Evolutionary conservation across 768 basidiomycete species (phyloP).

Genomic region (Tulasnella calospora): DNA sequence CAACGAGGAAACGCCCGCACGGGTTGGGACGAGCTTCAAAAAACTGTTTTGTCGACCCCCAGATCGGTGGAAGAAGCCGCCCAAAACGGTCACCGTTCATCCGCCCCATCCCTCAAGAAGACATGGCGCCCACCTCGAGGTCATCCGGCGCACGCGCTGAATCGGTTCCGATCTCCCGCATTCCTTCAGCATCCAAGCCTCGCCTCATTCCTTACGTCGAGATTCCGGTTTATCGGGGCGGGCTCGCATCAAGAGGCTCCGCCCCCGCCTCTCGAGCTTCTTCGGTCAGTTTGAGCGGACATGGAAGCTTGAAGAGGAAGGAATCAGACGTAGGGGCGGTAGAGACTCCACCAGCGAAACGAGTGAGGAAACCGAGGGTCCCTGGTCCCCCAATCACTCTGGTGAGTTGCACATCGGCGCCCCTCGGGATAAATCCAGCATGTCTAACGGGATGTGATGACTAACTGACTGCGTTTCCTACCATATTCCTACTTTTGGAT

Average conservation of each 20-base stretch:
- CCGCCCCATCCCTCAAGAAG: not conserved
- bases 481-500: not conserved
- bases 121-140: not conserved
- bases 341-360: not conserved
- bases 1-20: not conserved
- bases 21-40: not conserved
- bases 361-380: not conserved
- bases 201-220: not conserved
- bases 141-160: not conserved
- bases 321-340: not conserved
- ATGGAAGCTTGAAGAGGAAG: not conserved
- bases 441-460: not conserved
- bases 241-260: not conserved
- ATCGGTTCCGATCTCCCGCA: not conserved
- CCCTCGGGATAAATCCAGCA: not conserved
- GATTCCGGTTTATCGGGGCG: not conserved
- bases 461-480: not conserved
- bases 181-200: not conserved
- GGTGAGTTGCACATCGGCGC: not conserved
- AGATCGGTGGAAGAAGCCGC: not conserved
- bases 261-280: not conserved
- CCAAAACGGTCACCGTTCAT: not conserved
- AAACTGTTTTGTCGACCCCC: not conserved
- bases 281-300: not conserved
- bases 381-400: not conserved